A percentile compares a stretch with the other conserved stretches of the same genome.
Evolutionary conservation across 2,329 filamentous ascomycete genomes (phyloP).

Genomic region (Albophoma yamanashiensis): DNA sequence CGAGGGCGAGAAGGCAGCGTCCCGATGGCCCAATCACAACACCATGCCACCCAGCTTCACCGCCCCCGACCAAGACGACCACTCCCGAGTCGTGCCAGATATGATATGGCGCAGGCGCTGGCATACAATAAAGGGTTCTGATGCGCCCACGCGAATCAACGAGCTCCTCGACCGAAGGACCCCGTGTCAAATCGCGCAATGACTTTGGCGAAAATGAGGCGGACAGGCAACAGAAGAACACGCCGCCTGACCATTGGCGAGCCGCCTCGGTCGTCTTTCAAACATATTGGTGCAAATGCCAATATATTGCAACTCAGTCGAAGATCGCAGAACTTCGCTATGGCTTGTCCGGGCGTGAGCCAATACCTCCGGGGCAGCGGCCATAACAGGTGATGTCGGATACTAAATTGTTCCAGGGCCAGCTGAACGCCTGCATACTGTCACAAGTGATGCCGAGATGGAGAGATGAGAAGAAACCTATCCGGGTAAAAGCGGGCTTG

Average conservation of each 20-base stretch:
- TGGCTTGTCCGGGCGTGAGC: too few species aligned
- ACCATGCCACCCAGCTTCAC: neutral
- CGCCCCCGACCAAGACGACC: neutral
- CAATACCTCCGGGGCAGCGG: too few species aligned
- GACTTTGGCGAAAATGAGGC: conserved; percentile 2
- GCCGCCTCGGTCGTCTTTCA: neutral
- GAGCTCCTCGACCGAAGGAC: neutral
- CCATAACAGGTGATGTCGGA: neutral
- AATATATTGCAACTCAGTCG: neutral
- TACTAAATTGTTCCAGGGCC: neutral
- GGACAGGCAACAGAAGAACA: neutral
- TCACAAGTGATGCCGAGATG: neutral
- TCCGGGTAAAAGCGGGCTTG: neutral
- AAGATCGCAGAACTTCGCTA: neutral
- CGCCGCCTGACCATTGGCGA: neutral
- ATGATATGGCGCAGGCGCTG: conserved; percentile 1
- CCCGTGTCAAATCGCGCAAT: neutral
- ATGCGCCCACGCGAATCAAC: neutral
- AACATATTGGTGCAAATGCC: neutral
- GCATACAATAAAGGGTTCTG: neutral
- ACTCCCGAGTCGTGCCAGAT: neutral
- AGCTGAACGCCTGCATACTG: neutral
- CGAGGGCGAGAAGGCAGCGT: neutral
- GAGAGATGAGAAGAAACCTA: neutral
- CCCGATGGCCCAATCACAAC: neutral